A percentile compares a stretch with the other conserved stretches of the same genome.
Evolutionary conservation across 169 alveolate species (phyloP).

Genomic region (Plasmodium gallinaceum): DNA sequence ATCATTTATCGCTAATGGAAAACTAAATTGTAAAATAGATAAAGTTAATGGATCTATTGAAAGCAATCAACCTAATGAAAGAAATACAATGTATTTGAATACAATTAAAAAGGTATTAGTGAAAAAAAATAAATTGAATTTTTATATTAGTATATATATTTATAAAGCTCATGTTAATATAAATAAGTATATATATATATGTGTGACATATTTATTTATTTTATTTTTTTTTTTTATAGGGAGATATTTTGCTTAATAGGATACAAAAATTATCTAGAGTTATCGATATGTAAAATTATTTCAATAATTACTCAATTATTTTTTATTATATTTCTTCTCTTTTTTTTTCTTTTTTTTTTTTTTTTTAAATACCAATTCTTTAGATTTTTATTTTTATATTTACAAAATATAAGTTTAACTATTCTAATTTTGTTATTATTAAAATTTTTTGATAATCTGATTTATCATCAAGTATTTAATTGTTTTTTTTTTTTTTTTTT

Average conservation of each 20-base stretch:
- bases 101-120: slow-evolving; percentile 87
- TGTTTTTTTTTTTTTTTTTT: slow-evolving; percentile 5
- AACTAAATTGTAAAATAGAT: slow-evolving; percentile 95
- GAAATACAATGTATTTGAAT: slow-evolving; percentile 89
- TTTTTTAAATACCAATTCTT: neutral
- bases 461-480: too few species aligned
- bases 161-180: neutral
- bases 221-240: slow-evolving; percentile 70
- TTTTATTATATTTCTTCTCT: neutral
- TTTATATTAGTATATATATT: neutral
- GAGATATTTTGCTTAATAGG: slow-evolving; percentile 93
- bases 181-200: neutral
- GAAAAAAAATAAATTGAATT: neutral
- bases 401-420: too few species aligned
- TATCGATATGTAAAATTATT: slow-evolving; percentile 89
- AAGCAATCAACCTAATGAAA: slow-evolving; percentile 91
- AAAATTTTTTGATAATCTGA: too few species aligned
- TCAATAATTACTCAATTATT: neutral
- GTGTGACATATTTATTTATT: neutral
- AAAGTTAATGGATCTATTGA: slow-evolving; percentile 96
- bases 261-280: slow-evolving; percentile 94
- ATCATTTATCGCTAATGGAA: slow-evolving; percentile 93
- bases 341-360: slow-evolving; percentile 13
- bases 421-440: too few species aligned
- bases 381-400: too few species aligned